Percentiles rank a stretch among this genome's conserved stretches.
Evolutionary conservation across 1,284 basidiomycete genomes (phyloP).

Genomic region (Fereydounia khargensis): DNA sequence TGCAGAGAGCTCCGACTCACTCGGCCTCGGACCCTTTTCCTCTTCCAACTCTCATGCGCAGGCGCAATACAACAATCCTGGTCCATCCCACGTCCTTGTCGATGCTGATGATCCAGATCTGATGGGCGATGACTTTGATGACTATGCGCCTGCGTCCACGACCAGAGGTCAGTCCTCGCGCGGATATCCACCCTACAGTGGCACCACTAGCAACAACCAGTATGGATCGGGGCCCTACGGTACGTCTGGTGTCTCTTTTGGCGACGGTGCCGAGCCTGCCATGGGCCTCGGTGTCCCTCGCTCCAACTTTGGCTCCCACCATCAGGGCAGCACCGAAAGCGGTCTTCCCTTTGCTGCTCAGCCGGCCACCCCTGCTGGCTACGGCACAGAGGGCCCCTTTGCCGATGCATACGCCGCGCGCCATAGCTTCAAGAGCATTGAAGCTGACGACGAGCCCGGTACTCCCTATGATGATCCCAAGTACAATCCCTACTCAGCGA

Average conservation of each 20-base stretch:
- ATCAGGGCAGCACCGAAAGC: slow-evolving; percentile 29
- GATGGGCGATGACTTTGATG: slow-evolving; percentile 40
- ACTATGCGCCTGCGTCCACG: too few species aligned
- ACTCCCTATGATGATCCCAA: slow-evolving; percentile 17
- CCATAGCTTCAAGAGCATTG: slow-evolving; percentile 47
- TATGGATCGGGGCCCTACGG: slow-evolving; percentile 15
- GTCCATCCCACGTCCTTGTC: slow-evolving; percentile 46
- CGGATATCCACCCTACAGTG: slow-evolving; percentile 16
- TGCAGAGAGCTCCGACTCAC: slow-evolving; percentile 17
- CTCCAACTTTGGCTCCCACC: slow-evolving; percentile 16
- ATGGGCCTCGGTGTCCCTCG: slow-evolving; percentile 28
- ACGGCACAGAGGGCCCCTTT: slow-evolving; percentile 29
- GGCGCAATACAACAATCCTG: slow-evolving; percentile 1
- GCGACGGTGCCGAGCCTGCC: too few species aligned
- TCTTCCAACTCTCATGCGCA: background rate
- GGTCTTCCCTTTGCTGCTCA: slow-evolving; percentile 33
- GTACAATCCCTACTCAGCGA: slow-evolving; percentile 7
- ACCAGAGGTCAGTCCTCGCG: too few species aligned
- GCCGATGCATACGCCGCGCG: slow-evolving; percentile 38
- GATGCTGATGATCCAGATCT: slow-evolving; percentile 50
- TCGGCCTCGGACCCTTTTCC: slow-evolving; percentile 14
- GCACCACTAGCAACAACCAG: too few species aligned
- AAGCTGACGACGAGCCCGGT: slow-evolving; percentile 50
- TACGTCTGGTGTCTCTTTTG: slow-evolving; percentile 15
- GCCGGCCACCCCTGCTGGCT: slow-evolving; percentile 34